Evolutionary conservation across 2,329 filamentous ascomycete species (phyloP).

Genomic region (Epichloe scottii): DNA sequence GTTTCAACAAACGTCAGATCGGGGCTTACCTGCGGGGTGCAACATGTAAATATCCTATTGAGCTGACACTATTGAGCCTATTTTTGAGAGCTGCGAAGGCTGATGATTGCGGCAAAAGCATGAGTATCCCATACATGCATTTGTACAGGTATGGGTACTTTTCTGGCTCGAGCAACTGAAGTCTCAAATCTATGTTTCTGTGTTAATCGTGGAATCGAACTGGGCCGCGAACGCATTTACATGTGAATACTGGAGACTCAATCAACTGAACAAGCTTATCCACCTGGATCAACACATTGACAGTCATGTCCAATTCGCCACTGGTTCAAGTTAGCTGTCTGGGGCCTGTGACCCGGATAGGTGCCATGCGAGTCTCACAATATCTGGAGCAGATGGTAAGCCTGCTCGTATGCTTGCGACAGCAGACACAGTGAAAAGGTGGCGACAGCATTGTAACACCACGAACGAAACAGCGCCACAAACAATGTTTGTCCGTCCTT

Average conservation of each 20-base stretch:
- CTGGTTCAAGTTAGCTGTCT: constrained; percentile 31
- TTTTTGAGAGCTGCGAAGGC: constrained; percentile 96
- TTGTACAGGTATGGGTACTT: constrained; percentile 93
- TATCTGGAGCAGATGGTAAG: constrained; percentile 88
- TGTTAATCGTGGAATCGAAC: not conserved
- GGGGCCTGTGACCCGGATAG: not conserved
- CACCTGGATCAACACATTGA: constrained; percentile 96
- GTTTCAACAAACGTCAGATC: not conserved
- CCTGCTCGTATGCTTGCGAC: constrained; percentile 95
- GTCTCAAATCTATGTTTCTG: constrained; percentile 58
- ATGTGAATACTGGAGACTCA: constrained; percentile 96
- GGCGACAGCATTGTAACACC: constrained; percentile 97
- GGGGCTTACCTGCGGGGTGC: constrained; percentile 60
- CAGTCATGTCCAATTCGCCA: constrained; percentile 95
- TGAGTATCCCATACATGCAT: constrained; percentile 90
- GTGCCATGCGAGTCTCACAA: constrained; percentile 48
- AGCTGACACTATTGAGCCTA: constrained; percentile 88
- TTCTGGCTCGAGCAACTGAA: constrained; percentile 91
- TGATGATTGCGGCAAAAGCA: constrained; percentile 96
- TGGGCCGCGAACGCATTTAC: constrained; percentile 34
- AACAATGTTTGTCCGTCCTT: constrained; percentile 96
- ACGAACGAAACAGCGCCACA: constrained; percentile 84
- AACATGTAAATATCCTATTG: constrained; percentile 88
- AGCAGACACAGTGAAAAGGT: constrained; percentile 93
- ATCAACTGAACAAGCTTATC: constrained; percentile 95